These are phyloP conservation scores for Pleurotus citrinopileatus DNA, from an alignment of 768 basidiomycete species.

Conservation along the genomic window DNA sequence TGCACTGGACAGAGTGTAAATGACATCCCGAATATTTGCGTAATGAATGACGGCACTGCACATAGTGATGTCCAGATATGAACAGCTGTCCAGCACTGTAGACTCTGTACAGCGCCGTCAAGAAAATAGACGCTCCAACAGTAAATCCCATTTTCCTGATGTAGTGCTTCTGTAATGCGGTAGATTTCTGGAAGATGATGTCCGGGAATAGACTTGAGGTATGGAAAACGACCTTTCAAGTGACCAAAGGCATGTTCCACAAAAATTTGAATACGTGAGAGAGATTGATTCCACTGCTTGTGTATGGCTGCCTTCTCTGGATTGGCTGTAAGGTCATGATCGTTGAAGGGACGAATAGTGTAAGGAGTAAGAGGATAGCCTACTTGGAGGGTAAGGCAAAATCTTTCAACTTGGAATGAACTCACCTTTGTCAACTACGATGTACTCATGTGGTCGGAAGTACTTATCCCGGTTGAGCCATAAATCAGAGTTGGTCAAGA, in stretches of 20 bases:
- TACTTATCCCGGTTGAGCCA: slow-evolving; percentile 17
- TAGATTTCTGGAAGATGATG: slow-evolving; percentile 18
- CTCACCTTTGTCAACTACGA: slow-evolving; percentile 21
- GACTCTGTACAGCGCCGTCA: no score
- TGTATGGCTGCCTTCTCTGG: slow-evolving; percentile 11
- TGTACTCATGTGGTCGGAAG: slow-evolving; percentile 19
- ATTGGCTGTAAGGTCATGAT: slow-evolving; percentile 15
- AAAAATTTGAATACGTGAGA: slow-evolving; percentile 18
- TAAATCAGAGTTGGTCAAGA: slow-evolving; percentile 18
- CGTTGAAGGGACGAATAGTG: slow-evolving; percentile 21
- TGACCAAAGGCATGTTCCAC: slow-evolving; percentile 28
- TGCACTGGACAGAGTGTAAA: no score
- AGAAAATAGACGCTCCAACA: no score
- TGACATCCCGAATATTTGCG: no score
- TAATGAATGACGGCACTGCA: no score
- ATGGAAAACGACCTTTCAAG: slow-evolving; percentile 25
- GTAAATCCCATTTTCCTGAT: no score
- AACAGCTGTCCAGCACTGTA: no score
- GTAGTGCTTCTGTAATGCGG: slow-evolving; percentile 17
- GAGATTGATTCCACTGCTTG: slow-evolving; percentile 16
- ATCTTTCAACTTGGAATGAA: background rate
- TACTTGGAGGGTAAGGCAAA: background rate
- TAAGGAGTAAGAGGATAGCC: slow-evolving; percentile 23
- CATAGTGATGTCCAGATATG: no score
- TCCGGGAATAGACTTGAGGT: slow-evolving; percentile 15